phyloP scores from a whole-genome alignment of 2,329 filamentous ascomycete species.

The Ophiostoma sp. region DNA sequence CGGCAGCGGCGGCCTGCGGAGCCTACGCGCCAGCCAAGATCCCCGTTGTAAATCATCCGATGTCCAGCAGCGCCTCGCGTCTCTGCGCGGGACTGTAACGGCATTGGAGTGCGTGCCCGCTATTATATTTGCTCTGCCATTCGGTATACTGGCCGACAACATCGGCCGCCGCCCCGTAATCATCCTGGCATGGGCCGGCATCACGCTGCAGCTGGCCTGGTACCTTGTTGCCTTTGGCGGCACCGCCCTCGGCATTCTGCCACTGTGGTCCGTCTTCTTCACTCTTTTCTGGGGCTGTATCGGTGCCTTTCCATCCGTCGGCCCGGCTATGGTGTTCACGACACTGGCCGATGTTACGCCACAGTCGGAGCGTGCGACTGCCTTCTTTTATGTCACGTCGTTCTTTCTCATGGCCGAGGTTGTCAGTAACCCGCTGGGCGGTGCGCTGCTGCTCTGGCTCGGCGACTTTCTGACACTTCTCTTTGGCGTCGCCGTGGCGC shows the following conservation, averaged over 20 bases:
- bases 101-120: conserved; percentile 43
- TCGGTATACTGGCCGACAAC: conserved; percentile 44
- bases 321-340: conserved; percentile 43
- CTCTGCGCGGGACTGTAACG: conserved; percentile 44
- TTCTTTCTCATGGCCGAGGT: conserved; percentile 37
- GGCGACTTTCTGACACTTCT: conserved; percentile 40
- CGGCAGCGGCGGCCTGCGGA: conserved; percentile 30
- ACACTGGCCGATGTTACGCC: conserved; percentile 42
- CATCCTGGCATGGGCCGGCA: conserved; percentile 30
- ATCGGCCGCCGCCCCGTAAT: conserved; percentile 42
- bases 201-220: conserved; percentile 27
- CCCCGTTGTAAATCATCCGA: conserved; percentile 43
- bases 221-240: conserved; percentile 26
- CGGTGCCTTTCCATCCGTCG: conserved; percentile 39
- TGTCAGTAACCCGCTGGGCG: conserved; percentile 38
- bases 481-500: conserved; percentile 33
- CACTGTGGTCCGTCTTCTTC: conserved; percentile 38
- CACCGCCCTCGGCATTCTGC: conserved; percentile 36
- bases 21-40: conserved; percentile 32
- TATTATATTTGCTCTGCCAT: conserved; percentile 42
- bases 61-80: conserved; percentile 49
- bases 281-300: conserved; percentile 36
- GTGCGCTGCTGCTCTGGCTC: conserved; percentile 35
- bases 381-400: conserved; percentile 40
- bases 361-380: conserved; percentile 35